Evolutionary conservation across 495 filamentous ascomycete species (phyloP).

Genomic region (Parathielavia appendiculata): DNA sequence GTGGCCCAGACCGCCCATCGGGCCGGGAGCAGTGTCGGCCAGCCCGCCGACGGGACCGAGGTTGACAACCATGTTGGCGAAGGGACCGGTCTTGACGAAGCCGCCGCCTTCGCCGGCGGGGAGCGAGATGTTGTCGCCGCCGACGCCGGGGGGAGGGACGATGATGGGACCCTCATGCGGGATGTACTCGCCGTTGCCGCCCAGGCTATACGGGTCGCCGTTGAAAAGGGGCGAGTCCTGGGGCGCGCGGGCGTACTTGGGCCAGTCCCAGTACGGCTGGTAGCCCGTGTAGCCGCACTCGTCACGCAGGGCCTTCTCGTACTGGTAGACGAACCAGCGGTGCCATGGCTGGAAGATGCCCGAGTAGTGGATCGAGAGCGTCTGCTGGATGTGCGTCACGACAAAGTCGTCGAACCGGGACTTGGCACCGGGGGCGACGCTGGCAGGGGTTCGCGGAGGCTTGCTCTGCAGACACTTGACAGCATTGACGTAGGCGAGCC

Average conservation of each 20-base stretch:
- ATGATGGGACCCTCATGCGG: slow-evolving; percentile 29
- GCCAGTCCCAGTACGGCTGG: slow-evolving; percentile 66
- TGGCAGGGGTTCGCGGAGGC: slow-evolving; percentile 44
- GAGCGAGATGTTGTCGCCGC: slow-evolving; percentile 30
- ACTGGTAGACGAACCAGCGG: slow-evolving; percentile 58
- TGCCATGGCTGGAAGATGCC: slow-evolving; percentile 69
- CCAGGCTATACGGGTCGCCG: slow-evolving; percentile 52
- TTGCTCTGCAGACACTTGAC: slow-evolving; percentile 56
- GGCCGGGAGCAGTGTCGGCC: slow-evolving; percentile 14
- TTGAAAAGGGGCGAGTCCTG: slow-evolving; percentile 57
- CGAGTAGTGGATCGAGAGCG: slow-evolving; percentile 55
- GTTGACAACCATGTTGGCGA: slow-evolving; percentile 49
- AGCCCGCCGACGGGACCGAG: slow-evolving; percentile 47
- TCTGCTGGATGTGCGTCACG: slow-evolving; percentile 62
- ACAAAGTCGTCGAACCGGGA: slow-evolving; percentile 66
- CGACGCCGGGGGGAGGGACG: slow-evolving; percentile 25
- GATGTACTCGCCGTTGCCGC: slow-evolving; percentile 53
- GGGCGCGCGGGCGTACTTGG: slow-evolving; percentile 43
- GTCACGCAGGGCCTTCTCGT: slow-evolving; percentile 61
- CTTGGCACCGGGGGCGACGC: slow-evolving; percentile 31
- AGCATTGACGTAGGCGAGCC: slow-evolving; percentile 55
- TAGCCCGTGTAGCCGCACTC: slow-evolving; percentile 66
- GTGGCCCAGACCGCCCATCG: slow-evolving; percentile 28
- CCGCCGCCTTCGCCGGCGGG: slow-evolving; percentile 57
- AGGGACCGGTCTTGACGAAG: slow-evolving; percentile 57